Conservation (phyloP, 2,329 filamentous ascomycete genomes). For the Ceratocystis cacaofunesta region DNA sequence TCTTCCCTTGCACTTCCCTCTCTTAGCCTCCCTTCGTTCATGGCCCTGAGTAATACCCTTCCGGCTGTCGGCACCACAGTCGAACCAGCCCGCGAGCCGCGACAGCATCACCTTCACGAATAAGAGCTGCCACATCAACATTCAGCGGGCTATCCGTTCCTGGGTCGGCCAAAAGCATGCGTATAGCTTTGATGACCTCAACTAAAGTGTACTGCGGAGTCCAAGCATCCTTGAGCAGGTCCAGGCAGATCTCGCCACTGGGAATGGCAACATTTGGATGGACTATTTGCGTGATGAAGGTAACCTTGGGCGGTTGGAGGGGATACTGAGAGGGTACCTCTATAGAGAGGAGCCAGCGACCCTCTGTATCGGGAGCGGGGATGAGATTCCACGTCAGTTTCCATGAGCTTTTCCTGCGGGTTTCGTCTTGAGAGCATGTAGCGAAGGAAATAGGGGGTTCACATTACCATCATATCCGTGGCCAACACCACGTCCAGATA, state of each 20-base stretch:
- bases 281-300: constrained; percentile 69
- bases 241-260: constrained; percentile 86
- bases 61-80: constrained; percentile 42
- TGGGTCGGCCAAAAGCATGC: constrained; percentile 51
- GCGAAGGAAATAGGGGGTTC: neutral
- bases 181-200: constrained; percentile 56
- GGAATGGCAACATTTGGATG: constrained; percentile 61
- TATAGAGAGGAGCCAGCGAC: constrained; percentile 73
- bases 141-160: constrained; percentile 65
- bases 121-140: constrained; percentile 58
- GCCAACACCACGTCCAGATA: constrained; percentile 42
- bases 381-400: neutral
- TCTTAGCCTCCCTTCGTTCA: neutral
- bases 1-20: neutral
- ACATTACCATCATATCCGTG: constrained; percentile 40
- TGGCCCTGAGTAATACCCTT: constrained; percentile 17
- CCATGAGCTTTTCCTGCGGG: neutral
- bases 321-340: constrained; percentile 66
- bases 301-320: constrained; percentile 57
- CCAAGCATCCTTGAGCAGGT: constrained; percentile 68
- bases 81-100: constrained; percentile 56
- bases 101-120: constrained; percentile 51
- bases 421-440: neutral
- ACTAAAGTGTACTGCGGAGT: constrained; percentile 72
- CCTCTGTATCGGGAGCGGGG: constrained; percentile 31